Base-by-base conservation (phyloP, 1,139 yeast genomes). In the Meyerozyma sp. region DNA sequence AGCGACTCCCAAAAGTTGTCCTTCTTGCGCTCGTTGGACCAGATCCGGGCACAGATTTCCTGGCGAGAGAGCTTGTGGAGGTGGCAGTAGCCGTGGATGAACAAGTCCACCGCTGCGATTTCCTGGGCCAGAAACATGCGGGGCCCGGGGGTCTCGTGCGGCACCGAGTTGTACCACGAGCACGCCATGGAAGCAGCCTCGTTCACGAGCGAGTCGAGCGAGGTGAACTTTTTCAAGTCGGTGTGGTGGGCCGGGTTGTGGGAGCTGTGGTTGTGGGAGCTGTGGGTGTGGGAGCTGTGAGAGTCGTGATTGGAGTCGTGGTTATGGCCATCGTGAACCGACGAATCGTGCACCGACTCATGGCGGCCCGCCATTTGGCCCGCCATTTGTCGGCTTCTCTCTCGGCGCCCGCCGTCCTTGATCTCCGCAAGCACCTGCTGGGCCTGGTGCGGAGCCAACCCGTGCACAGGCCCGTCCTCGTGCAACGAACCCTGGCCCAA, bases 1-100 rank as follows among this genome's bases (percentile, higher is more conserved):
- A 90, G 68, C 29, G 78, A 71, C 50, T 86, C 95, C 98, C 98
- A 91, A 55, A 91, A 89, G 51, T 79, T 82, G 62, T 90, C 97
- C 63, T 87, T 88, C 49, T 80, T 81, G 21, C 96, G 75, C 51
- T 85, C 93, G 50, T 81, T 81, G 7, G 91, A 73, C 98, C 98
- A 91, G 32, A 91, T 87, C 39, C 97, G 70, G 51, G 81, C 80
- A 61, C 96, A 85, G 5, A 89, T 77, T 44, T 84, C 85, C 41
- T 77, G 78, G 43, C 89, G 69, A 5, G 82, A 72, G 63, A 87
- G 68, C 35, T 75, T 75, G 56, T 84, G 73, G 47, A 81, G 70
- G 40, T 68, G 72, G 54, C 87, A 81, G 58, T 86, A 90, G 14
- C 84, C 84, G 13, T 68, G 66, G 51, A 90, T 80, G 54, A 86